Percentiles rank a stretch among this genome's conserved stretches.
Conservation (phyloP, 345 rosid species). For the Raphanus sativus region DNA sequence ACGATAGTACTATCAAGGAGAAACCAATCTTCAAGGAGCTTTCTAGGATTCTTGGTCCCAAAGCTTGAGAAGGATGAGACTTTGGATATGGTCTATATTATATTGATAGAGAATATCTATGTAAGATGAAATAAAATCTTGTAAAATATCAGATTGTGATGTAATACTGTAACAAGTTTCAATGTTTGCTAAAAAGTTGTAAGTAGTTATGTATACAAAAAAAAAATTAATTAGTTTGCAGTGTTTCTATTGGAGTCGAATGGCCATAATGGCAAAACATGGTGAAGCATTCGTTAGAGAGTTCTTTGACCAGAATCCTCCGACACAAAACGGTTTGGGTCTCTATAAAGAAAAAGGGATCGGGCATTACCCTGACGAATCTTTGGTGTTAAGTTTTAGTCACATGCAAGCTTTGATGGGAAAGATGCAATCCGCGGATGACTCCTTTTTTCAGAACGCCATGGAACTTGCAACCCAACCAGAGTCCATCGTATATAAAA, state of each 20-base stretch:
- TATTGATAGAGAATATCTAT: background rate
- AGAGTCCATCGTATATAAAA: background rate
- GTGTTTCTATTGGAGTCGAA: background rate
- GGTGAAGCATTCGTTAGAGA: no score
- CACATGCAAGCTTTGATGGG: background rate
- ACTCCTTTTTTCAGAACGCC: background rate
- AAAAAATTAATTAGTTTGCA: background rate
- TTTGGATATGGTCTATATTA: background rate
- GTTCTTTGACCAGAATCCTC: no score
- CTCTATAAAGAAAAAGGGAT: background rate
- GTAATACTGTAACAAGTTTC: slow-evolving; percentile 6
- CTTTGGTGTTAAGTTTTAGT: background rate
- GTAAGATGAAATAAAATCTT: slow-evolving; percentile 16
- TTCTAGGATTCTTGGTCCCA: slow-evolving; percentile 59
- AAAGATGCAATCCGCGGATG: background rate
- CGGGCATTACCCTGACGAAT: background rate
- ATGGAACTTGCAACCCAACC: background rate
- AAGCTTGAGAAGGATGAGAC: slow-evolving; percentile 28
- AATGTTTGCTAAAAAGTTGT: background rate
- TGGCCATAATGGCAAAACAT: no score
- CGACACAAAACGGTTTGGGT: no score
- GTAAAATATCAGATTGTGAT: background rate
- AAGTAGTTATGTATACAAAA: background rate
- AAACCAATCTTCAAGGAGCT: slow-evolving; percentile 74
- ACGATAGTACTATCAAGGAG: slow-evolving; percentile 49